Conservation (phyloP, 2,329 filamentous ascomycete genomes). For the Neonectria neomacrospora region DNA sequence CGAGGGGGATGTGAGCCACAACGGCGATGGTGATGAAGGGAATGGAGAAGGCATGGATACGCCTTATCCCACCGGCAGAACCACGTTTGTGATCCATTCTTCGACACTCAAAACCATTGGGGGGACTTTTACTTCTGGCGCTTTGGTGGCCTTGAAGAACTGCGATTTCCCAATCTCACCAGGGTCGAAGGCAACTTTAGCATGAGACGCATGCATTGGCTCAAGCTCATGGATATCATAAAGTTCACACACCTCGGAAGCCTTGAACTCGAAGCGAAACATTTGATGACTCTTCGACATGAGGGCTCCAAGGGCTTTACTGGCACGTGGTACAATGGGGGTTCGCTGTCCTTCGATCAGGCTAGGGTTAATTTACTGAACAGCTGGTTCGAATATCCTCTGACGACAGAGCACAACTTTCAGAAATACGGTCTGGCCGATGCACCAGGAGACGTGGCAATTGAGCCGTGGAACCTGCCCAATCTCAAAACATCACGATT, state of each 20-base stretch:
- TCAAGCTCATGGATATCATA: constrained; percentile 20
- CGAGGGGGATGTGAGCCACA: neutral
- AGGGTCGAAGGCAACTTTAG: constrained; percentile 1
- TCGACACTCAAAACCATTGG: constrained; percentile 12
- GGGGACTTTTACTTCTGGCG: constrained; percentile 1
- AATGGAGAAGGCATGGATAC: neutral
- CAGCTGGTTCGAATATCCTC: constrained; percentile 23
- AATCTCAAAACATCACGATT: neutral
- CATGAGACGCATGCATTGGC: neutral
- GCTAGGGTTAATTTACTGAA: constrained; percentile 4
- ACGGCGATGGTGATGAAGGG: neutral
- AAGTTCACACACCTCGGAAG: neutral
- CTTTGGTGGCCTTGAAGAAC: constrained; percentile 10
- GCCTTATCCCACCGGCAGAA: neutral
- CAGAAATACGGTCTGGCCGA: neutral
- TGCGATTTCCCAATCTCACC: constrained; percentile 14
- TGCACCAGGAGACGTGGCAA: neutral
- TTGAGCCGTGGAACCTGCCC: neutral
- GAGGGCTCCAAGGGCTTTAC: constrained; percentile 19
- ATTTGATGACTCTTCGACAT: constrained; percentile 13
- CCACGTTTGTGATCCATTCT: constrained; percentile 3
- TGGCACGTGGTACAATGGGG: neutral
- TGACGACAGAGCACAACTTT: neutral
- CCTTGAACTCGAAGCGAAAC: neutral
- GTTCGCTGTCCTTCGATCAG: neutral